Base-by-base conservation (phyloP, 768 basidiomycete species). In the Collybia mongolica region DNA sequence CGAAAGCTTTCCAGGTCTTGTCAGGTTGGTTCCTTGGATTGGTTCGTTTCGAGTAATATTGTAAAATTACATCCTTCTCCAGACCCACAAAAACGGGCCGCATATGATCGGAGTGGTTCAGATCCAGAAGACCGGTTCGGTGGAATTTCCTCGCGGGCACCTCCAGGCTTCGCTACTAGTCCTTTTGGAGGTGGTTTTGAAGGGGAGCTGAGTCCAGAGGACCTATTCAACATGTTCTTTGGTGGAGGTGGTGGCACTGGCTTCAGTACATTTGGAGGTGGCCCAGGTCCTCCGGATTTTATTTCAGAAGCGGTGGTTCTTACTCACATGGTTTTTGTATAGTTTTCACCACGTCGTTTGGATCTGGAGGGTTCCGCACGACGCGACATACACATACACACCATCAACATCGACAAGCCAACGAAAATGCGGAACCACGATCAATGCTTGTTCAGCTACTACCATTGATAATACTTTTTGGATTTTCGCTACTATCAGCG, bases 171-270 rank as follows among this genome's bases (percentile, higher is more conserved):
- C 65, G 70, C 74, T 17, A 56, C 75, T 22, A 72, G 66, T 40
- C 69, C 75, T 12, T 88, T 85, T 51, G 71, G 71, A 73, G 6
- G 73, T 73, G 15, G 72, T 1, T 90, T 87, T 60, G 88, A 90
- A 11, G 83, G 83, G 48, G 95, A 98, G 69, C 74, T 98, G 58
- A 94, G 89, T 49, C 94, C 96, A 5, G 96, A 98, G 69, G 96
- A 98, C 51, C 65, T 98, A 49, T 98, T 98, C 74, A 96, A 98
- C 64, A 94, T 96, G 90, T 97, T 98, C 81, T 98, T 98, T 65
- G 93, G 93, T 15, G 88, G 88, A 20, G 77, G 78, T 19, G 77
- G 79, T 1, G 78, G 75, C 49, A 75, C 79, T 54, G 82, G 78
- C 20, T 71, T 74, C 44, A 75, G 76, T 5, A 68, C 69, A 29